phyloP scores from a whole-genome alignment of 164 flowering plant species.

The Chimonanthus salicifolius region DNA sequence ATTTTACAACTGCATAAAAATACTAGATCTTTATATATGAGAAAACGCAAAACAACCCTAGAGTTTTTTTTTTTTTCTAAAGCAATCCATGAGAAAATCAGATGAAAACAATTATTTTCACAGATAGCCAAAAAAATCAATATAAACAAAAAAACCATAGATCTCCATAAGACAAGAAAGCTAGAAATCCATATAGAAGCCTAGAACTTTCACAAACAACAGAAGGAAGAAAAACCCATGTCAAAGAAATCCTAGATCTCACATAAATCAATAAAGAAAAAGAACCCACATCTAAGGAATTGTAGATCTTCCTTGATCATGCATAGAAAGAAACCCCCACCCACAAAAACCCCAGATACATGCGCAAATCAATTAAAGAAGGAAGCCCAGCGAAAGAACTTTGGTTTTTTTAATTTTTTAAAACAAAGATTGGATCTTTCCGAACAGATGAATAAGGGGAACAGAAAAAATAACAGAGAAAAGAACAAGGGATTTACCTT shows the following conservation, averaged over 20 bases:
- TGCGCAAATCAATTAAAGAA: background rate
- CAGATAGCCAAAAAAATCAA: background rate
- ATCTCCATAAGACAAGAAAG: background rate
- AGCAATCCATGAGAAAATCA: background rate
- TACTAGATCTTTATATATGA: background rate
- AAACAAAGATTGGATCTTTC: background rate
- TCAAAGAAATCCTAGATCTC: background rate
- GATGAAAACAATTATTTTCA: too few relatives aligned
- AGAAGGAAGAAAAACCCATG: background rate
- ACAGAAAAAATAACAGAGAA: background rate
- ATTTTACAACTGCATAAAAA: too few relatives aligned
- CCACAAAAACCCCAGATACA: too few relatives aligned
- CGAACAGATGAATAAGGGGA: background rate
- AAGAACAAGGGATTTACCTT: slow-evolving; percentile 34
- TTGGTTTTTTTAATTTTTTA: too few relatives aligned
- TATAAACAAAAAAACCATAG: background rate
- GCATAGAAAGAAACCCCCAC: too few relatives aligned
- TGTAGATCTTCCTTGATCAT: too few relatives aligned
- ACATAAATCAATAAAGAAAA: background rate
- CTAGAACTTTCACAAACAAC: background rate
- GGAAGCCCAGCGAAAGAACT: background rate
- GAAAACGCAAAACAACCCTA: background rate
- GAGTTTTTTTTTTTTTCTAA: too few relatives aligned
- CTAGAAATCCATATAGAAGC: background rate
- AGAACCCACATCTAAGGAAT: slow-evolving; percentile 23